phyloP scores from a whole-genome alignment of 2,329 filamentous ascomycete genomes.

The Trichoderma lentiforme region DNA sequence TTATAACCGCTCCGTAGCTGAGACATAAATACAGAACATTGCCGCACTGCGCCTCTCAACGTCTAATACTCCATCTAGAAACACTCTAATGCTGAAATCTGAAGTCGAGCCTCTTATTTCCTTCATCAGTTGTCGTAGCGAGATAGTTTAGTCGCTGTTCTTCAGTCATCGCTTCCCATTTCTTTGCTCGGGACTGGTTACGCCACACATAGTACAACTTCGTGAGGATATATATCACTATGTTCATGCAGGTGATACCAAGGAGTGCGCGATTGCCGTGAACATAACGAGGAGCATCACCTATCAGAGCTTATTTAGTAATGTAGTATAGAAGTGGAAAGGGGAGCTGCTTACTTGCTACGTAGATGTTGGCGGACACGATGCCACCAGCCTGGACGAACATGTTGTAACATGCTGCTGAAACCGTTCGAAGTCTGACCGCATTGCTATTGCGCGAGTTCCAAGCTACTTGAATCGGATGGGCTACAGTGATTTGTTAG shows the following conservation, averaged over 20 bases:
- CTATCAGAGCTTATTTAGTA: conserved; percentile 27
- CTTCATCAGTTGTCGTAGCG: conserved; percentile 49
- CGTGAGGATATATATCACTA: conserved; percentile 42
- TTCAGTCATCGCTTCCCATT: conserved; percentile 42
- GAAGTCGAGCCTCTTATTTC: conserved; percentile 54
- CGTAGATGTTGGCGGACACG: conserved; percentile 40
- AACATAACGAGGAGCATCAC: conserved; percentile 52
- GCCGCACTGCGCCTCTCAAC: not conserved
- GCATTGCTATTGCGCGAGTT: conserved; percentile 60
- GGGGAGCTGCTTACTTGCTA: conserved; percentile 30
- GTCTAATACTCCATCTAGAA: not conserved
- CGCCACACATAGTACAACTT: conserved; percentile 48
- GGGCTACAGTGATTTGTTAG: conserved; percentile 28
- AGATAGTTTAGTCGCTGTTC: conserved; percentile 48
- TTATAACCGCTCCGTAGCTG: not conserved
- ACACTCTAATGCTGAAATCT: conserved; percentile 44
- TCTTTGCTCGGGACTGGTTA: conserved; percentile 41
- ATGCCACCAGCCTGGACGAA: conserved; percentile 44
- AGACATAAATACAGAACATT: not conserved
- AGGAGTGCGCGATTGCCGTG: conserved; percentile 50
- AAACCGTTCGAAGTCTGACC: conserved; percentile 60
- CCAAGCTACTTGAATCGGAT: conserved; percentile 51
- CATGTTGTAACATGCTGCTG: conserved; percentile 60
- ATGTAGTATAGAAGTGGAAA: too few relatives aligned
- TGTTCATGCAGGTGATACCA: conserved; percentile 45